phyloP scores from a whole-genome alignment of 495 filamentous ascomycete species.

The Rostrohypoxylon terebratum region DNA sequence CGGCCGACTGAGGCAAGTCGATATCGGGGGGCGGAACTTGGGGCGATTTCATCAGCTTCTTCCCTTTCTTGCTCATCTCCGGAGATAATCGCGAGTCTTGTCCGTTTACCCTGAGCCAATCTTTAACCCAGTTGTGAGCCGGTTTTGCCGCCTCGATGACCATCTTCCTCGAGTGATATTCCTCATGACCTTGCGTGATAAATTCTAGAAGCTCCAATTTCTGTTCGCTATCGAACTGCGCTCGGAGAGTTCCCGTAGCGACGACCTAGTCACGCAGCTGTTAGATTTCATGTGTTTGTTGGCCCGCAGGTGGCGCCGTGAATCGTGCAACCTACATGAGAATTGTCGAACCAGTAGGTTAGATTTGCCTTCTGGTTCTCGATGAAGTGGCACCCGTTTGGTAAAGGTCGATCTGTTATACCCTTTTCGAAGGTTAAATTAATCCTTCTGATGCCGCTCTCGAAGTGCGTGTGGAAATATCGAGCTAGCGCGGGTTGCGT shows the following conservation, averaged over 20 bases:
- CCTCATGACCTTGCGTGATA: conserved; percentile 69
- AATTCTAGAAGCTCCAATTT: conserved; percentile 81
- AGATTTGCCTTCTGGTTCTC: conserved; percentile 72
- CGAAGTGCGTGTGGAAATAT: conserved; percentile 84
- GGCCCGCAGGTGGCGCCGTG: background rate
- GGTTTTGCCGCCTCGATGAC: conserved; percentile 66
- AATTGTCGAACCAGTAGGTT: conserved; percentile 78
- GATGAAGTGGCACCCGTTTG: conserved; percentile 72
- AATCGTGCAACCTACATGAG: conserved; percentile 66
- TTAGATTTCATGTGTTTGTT: conserved; percentile 40
- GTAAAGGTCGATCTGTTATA: conserved; percentile 64
- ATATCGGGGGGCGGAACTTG: conserved; percentile 65
- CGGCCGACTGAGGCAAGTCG: conserved; percentile 71
- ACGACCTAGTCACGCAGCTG: conserved; percentile 64
- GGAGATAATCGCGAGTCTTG: conserved; percentile 76
- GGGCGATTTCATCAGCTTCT: conserved; percentile 63
- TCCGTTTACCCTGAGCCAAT: conserved; percentile 63
- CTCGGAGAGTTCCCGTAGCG: conserved; percentile 69
- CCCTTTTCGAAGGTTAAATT: conserved; percentile 77
- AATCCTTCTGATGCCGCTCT: conserved; percentile 82
- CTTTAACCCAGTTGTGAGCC: conserved; percentile 66
- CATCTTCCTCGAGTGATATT: conserved; percentile 72
- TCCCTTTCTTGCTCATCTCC: conserved; percentile 78
- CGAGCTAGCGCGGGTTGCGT: conserved; percentile 77
- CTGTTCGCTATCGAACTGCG: conserved; percentile 73